These are phyloP conservation scores for Plantago elongata DNA, from an alignment of 257 asterid species.

Conservation along the genomic window DNA sequence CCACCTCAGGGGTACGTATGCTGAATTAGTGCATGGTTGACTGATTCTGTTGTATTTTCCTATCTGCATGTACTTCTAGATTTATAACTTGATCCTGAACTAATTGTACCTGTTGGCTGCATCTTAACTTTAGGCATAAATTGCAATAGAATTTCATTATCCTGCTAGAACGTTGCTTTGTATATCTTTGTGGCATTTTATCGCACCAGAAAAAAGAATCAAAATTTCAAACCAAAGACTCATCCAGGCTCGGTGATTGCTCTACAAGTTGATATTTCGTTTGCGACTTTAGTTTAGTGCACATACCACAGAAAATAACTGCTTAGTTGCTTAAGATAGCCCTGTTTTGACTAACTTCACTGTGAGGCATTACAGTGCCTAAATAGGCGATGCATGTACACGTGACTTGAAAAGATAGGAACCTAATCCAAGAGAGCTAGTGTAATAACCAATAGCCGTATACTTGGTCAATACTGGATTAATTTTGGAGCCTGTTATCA, in stretches of 20 bases:
- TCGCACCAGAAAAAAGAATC: not conserved
- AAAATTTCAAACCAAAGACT: no score
- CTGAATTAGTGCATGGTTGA: conserved; percentile 16
- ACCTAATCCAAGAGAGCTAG: no score
- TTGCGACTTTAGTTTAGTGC: no score
- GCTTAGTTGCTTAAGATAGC: no score
- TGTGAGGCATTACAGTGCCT: no score
- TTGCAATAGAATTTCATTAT: not conserved
- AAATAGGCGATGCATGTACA: no score
- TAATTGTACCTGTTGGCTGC: not conserved
- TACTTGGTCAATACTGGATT: no score
- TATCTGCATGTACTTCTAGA: conserved; percentile 6
- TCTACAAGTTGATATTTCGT: not conserved
- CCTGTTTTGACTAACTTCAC: no score
- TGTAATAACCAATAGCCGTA: no score
- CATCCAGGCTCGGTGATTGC: not conserved
- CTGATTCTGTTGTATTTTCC: conserved; percentile 10
- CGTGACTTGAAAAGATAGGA: no score
- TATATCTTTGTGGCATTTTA: not conserved
- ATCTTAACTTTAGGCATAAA: conserved; percentile 10
- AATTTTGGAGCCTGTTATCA: no score
- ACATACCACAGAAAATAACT: no score
- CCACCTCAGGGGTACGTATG: conserved; percentile 46
- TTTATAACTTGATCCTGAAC: conserved; percentile 9
- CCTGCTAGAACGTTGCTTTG: not conserved